Base-by-base conservation (phyloP, 2,329 filamentous ascomycete genomes). In the Aspergillus carbonarius region DNA sequence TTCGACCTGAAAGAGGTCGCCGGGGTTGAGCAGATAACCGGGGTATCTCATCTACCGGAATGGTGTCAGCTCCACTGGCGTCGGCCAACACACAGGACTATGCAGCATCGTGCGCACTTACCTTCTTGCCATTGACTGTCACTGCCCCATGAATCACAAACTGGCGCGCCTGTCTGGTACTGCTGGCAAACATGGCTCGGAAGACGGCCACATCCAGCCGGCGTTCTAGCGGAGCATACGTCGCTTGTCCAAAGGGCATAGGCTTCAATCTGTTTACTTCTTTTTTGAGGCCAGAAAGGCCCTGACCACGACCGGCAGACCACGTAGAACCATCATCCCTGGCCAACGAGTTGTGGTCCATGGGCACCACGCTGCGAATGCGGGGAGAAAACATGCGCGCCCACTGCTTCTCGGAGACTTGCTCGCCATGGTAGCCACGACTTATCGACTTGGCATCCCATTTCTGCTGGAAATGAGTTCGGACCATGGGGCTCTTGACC, bases 401-500 rank as follows among this genome's bases (percentile, higher is more conserved):
- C 95, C 95, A 99, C 79, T 95, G 89, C 74, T 90, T 88, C 81
- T 99, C 95, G 65, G 88, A 87, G 66, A 99, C 88, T 72, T 96
- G 91, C 74, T 97, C 93, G 76, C 93, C 95, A 79, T 99, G 95
- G 77, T 98, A 99, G 63, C 84, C 88, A 66, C 95, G 88, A 42
- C 91, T 86, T 64, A 88, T 76, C 20, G 92, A 87, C 78, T 99
- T 99, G 70, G 93, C 91, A 1, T 79, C 77, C 93, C 93, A 99
- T 88, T 99, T 99, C 79, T 98, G 93, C 82, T 98, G 93, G 84
- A 96, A 99, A 79, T 95, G 96, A 46, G 93, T 97, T 62, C 79
- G 70, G 32, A 72, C 69, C 61, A 67, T 71, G 59, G 79, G 76
- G 15, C 68, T 72, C 17, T 83, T 84, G 2, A 75, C 70, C 44